phyloP scores from a whole-genome alignment of 139 green algal species.

The Chlorella ohadii region DNA sequence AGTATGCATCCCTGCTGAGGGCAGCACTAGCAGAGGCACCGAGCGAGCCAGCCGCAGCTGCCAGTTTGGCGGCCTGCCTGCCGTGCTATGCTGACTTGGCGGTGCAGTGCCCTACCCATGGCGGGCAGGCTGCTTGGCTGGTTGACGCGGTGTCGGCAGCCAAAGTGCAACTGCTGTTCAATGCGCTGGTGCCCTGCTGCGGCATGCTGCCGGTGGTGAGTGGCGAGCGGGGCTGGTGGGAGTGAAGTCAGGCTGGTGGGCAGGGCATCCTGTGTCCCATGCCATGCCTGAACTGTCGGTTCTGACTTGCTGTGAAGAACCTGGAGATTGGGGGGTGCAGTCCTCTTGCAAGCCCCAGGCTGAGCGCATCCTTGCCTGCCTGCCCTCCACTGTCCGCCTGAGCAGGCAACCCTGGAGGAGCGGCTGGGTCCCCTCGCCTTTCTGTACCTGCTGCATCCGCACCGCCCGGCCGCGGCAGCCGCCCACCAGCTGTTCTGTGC shows the following conservation, averaged over 20 bases:
- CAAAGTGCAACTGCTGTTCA: slow-evolving; percentile 48
- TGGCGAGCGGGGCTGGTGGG: too few species aligned
- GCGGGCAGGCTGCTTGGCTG: slow-evolving; percentile 29
- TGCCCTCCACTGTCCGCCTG: background rate
- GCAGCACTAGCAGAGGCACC: slow-evolving; percentile 23
- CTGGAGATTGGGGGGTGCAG: too few species aligned
- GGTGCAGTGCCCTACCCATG: background rate
- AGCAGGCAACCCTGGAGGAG: slow-evolving; percentile 8
- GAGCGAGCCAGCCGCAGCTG: background rate
- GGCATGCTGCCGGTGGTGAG: slow-evolving; percentile 32
- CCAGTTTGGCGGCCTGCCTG: slow-evolving; percentile 22
- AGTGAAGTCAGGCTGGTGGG: too few species aligned
- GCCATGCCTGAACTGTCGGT: background rate
- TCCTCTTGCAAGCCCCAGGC: too few species aligned
- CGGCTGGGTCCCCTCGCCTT: slow-evolving; percentile 39
- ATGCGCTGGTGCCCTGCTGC: slow-evolving; percentile 40
- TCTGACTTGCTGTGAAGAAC: too few species aligned
- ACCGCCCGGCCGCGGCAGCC: slow-evolving; percentile 21
- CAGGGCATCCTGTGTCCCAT: background rate
- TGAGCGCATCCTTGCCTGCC: background rate
- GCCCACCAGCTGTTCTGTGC: slow-evolving; percentile 47
- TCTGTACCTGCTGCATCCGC: slow-evolving; percentile 49
- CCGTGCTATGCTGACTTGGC: slow-evolving; percentile 42
- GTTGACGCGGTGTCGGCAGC: slow-evolving; percentile 36
- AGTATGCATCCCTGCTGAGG: slow-evolving; percentile 41